A percentile compares a stretch with the other conserved stretches of the same genome.
Conservation (phyloP, 352 stramenopile species). For the Phytophthora hybrid region DNA sequence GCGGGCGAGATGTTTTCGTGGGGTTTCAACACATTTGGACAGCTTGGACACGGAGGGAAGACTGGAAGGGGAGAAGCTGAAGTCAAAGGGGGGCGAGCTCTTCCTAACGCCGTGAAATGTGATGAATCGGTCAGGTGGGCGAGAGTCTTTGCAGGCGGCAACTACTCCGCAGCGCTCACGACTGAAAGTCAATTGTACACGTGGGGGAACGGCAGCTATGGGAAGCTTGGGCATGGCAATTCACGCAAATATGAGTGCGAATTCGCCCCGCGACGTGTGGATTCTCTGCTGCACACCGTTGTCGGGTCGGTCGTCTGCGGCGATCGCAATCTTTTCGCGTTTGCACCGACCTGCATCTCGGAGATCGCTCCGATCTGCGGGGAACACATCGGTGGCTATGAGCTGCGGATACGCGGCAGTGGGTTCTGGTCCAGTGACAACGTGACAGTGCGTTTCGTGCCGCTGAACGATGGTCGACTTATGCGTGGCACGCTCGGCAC, state of each 20-base stretch:
- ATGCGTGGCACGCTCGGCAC: constrained; percentile 55
- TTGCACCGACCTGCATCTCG: constrained; percentile 67
- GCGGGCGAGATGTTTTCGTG: constrained; percentile 70
- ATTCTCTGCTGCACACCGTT: constrained; percentile 43
- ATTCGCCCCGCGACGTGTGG: constrained; percentile 48
- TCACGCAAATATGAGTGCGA: constrained; percentile 21
- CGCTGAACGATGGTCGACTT: constrained; percentile 62
- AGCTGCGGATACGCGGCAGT: constrained; percentile 67
- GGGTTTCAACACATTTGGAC: constrained; percentile 84
- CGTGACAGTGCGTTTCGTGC: constrained; percentile 80
- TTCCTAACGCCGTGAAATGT: constrained; percentile 26
- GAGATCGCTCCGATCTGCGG: constrained; percentile 57
- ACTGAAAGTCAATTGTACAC: constrained; percentile 52
- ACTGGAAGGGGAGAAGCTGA: constrained; percentile 28
- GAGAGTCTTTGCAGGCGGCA: constrained; percentile 66
- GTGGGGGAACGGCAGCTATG: constrained; percentile 64
- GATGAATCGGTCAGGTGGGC: constrained; percentile 39
- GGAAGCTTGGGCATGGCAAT: constrained; percentile 57
- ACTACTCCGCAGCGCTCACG: constrained; percentile 66
- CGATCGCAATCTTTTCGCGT: constrained; percentile 58
- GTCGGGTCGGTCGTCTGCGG: constrained; percentile 62
- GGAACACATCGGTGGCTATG: constrained; percentile 62
- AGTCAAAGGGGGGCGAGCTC: constrained; percentile 33
- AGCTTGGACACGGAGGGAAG: constrained; percentile 67
- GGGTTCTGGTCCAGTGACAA: constrained; percentile 86